phyloP scores from a whole-genome alignment of 2,329 filamentous ascomycete genomes.

The Epicoccum sorghinum region DNA sequence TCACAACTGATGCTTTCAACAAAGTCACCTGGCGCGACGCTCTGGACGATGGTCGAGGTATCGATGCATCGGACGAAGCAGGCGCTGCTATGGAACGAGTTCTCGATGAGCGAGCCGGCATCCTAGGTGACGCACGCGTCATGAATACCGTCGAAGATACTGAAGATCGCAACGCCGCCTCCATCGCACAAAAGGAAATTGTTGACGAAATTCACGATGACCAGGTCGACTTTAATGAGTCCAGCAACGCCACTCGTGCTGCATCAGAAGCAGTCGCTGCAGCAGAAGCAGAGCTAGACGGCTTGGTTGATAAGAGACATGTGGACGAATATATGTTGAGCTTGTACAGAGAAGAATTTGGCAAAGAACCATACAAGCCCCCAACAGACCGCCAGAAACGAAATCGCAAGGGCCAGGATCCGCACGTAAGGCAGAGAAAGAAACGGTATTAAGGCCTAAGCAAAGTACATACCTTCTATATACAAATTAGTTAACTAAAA shows the following conservation, averaged over 20 bases:
- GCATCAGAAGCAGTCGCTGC: conserved; percentile 24
- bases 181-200: conserved; percentile 86
- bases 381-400: conserved; percentile 42
- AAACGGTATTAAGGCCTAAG: conserved; percentile 29
- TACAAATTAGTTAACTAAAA: too few species aligned
- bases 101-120: conserved; percentile 70
- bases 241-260: conserved; percentile 33
- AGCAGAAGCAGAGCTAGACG: conserved; percentile 23
- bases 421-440: conserved; percentile 37
- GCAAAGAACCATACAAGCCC: conserved; percentile 41
- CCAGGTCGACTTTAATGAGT: conserved; percentile 50
- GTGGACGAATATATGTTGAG: conserved; percentile 47
- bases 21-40: conserved; percentile 74
- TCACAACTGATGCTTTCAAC: conserved; percentile 96
- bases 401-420: conserved; percentile 39
- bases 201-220: conserved; percentile 61
- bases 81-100: conserved; percentile 86
- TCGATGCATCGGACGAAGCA: conserved; percentile 65
- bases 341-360: conserved; percentile 39
- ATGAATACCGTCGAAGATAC: conserved; percentile 90
- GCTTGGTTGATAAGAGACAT: conserved; percentile 29
- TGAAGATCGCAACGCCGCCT: conserved; percentile 88
- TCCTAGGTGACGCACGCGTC: conserved; percentile 63
- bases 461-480: too few species aligned
- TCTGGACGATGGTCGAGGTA: conserved; percentile 57